phyloP scores from a whole-genome alignment of 1,139 yeast species.

The Geotrichum carabidarum region DNA sequence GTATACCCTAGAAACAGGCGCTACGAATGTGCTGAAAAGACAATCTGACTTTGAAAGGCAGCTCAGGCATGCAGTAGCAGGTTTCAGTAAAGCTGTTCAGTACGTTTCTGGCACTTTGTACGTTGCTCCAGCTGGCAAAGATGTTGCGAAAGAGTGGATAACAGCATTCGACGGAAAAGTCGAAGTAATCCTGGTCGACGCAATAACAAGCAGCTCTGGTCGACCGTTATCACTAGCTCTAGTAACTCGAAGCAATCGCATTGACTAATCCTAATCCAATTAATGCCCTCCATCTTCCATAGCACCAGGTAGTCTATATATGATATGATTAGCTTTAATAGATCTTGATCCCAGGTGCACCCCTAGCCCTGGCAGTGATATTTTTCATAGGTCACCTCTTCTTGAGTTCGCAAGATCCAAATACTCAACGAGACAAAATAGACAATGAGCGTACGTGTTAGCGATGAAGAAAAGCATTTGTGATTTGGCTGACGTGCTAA shows the following conservation, averaged over 20 bases:
- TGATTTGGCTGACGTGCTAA: constrained; percentile 1
- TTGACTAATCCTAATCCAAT: no score
- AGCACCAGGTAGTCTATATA: no score
- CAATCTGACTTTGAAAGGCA: not conserved
- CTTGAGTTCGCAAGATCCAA: no score
- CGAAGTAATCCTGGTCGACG: constrained; percentile 10
- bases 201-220: not conserved
- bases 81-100: not conserved
- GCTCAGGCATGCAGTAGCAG: not conserved
- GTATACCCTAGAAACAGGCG: not conserved
- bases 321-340: no score
- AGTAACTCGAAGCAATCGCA: no score
- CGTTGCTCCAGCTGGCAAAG: constrained; percentile 3
- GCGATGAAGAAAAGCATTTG: not conserved
- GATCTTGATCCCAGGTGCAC: no score
- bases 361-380: no score
- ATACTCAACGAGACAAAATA: no score
- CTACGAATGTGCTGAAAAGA: not conserved
- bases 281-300: no score
- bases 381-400: no score
- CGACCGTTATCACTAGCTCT: no score
- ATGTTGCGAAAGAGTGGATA: constrained; percentile 6
- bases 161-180: not conserved
- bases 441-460: constrained; percentile 1
- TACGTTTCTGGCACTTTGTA: constrained; percentile 13